A percentile compares a stretch with the other conserved stretches of the same genome.
These are phyloP conservation scores for Cyclostephanos invisitatus DNA, from an alignment of 108 stramenopile species.

Conservation along the genomic window DNA sequence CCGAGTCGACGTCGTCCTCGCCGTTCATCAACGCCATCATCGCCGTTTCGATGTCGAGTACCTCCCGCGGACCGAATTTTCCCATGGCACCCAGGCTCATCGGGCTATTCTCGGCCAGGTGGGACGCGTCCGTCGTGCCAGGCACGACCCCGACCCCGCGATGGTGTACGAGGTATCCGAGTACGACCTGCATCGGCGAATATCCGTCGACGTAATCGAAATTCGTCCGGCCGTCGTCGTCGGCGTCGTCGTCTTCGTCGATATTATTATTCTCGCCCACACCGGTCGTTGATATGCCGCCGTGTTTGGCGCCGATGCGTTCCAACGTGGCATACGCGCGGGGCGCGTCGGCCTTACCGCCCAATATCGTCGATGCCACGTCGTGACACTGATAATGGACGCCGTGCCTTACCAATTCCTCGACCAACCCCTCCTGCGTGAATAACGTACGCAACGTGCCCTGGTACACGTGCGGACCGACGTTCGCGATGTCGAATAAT, in stretches of 20 bases:
- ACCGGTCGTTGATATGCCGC: constrained; percentile 4
- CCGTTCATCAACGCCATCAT: constrained; percentile 47
- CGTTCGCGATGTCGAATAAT: constrained; percentile 41
- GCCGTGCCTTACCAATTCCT: constrained; percentile 54
- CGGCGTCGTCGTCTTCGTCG: not conserved
- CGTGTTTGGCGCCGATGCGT: constrained; percentile 39
- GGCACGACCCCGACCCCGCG: constrained; percentile 54
- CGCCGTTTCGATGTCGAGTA: constrained; percentile 43
- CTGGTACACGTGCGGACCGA: constrained; percentile 71
- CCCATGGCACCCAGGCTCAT: constrained; percentile 25
- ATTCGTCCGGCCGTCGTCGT: not conserved
- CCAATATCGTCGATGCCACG: constrained; percentile 53
- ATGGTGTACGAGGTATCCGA: constrained; percentile 39
- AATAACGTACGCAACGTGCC: constrained; percentile 66
- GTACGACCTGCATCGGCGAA: constrained; percentile 33
- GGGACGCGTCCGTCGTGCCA: constrained; percentile 36
- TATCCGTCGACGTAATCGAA: constrained; percentile 15
- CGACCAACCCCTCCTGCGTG: constrained; percentile 62
- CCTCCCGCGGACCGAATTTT: constrained; percentile 25
- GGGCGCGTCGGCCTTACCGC: constrained; percentile 21
- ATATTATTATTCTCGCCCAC: not conserved
- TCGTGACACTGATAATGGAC: constrained; percentile 72
- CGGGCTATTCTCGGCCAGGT: constrained; percentile 39
- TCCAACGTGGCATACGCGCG: constrained; percentile 33
- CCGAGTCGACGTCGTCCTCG: constrained; percentile 42